phyloP scores from a whole-genome alignment of 2,329 filamentous ascomycete genomes.

The Paecilomyces sp. region DNA sequence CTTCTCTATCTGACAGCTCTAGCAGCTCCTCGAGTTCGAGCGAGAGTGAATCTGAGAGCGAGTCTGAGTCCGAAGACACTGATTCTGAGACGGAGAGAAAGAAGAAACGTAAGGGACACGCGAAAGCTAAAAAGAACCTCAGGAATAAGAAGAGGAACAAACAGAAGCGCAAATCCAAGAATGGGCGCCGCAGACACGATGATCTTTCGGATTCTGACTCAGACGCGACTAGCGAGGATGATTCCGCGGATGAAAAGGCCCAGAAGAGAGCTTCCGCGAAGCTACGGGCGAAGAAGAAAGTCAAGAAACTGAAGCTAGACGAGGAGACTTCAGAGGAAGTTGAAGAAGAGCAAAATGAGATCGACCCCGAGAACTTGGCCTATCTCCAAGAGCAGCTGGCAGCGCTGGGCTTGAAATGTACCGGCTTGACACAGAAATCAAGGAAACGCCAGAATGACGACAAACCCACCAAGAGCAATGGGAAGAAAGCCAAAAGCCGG shows the following conservation, averaged over 20 bases:
- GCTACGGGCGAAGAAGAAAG: constrained; percentile 29
- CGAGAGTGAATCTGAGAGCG: constrained; percentile 9
- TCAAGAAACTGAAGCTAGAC: constrained; percentile 19
- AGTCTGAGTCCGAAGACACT: no score
- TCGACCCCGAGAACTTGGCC: constrained; percentile 22
- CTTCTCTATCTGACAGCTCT: constrained; percentile 14
- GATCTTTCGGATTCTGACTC: constrained; percentile 20
- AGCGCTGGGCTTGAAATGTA: constrained; percentile 12
- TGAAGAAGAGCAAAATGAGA: constrained; percentile 25
- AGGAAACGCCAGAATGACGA: background rate
- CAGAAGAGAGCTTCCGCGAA: constrained; percentile 21
- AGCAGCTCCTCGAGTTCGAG: constrained; percentile 10
- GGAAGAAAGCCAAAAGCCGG: constrained; percentile 27
- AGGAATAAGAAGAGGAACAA: constrained; percentile 15
- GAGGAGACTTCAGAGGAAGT: constrained; percentile 21
- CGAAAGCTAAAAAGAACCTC: background rate
- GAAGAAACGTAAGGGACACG: constrained; percentile 25
- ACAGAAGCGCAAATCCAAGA: constrained; percentile 32
- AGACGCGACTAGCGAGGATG: constrained; percentile 18
- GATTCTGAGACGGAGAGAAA: constrained; percentile 14
- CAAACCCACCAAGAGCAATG: constrained; percentile 3
- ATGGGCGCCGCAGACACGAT: constrained; percentile 28
- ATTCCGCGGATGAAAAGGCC: constrained; percentile 23
- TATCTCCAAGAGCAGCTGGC: constrained; percentile 17
- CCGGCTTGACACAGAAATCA: constrained; percentile 3